phyloP scores from a whole-genome alignment of 805 yeast genomes.

The Ogataea haglerorum region DNA sequence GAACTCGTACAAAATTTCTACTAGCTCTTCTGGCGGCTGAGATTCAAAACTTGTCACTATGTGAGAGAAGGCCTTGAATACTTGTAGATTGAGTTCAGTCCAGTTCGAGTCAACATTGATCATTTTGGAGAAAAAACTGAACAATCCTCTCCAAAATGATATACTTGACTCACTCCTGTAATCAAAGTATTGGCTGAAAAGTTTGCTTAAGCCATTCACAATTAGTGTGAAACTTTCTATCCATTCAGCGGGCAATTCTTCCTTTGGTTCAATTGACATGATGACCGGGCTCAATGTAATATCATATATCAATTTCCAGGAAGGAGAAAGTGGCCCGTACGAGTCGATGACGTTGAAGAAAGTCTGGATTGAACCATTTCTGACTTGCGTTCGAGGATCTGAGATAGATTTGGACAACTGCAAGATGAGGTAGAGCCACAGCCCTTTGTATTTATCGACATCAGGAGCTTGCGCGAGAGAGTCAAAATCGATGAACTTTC shows the following conservation, averaged over 20 bases:
- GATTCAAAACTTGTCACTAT: conserved; percentile 38
- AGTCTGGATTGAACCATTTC: conserved; percentile 88
- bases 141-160: conserved; percentile 54
- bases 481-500: conserved; percentile 9
- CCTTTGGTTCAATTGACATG: conserved; percentile 29
- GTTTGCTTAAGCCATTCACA: conserved; percentile 60
- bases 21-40: conserved; percentile 29
- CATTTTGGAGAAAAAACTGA: conserved; percentile 45
- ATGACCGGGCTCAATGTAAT: conserved; percentile 55
- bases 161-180: conserved; percentile 21
- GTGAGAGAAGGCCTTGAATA: conserved; percentile 52
- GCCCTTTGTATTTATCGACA: conserved; percentile 33
- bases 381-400: conserved; percentile 72
- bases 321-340: conserved; percentile 53
- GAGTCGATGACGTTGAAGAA: conserved; percentile 78
- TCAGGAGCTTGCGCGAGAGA: conserved; percentile 18
- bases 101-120: conserved; percentile 38
- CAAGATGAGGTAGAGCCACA: conserved; percentile 65
- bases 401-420: conserved; percentile 59
- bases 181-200: conserved; percentile 54
- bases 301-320: conserved; percentile 67
- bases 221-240: conserved; percentile 61
- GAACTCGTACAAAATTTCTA: conserved; percentile 44
- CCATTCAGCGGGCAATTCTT: conserved; percentile 35
- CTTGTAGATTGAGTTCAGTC: conserved; percentile 50